Conservation (phyloP, 148 eudicot species). For the Fallopia convolvulus region DNA sequence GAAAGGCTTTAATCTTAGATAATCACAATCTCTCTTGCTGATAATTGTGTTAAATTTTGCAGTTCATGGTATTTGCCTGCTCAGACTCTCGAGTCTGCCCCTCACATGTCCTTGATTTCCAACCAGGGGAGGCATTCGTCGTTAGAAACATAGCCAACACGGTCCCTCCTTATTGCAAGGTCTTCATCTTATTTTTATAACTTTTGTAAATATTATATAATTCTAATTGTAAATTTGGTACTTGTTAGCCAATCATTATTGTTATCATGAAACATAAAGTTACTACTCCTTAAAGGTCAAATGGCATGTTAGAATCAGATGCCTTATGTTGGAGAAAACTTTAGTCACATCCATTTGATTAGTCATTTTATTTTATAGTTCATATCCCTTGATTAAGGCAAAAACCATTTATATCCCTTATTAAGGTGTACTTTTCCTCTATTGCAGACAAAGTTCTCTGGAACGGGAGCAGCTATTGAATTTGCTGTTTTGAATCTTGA, state of each 20-base stretch:
- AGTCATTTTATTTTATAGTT: background rate
- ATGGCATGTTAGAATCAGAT: background rate
- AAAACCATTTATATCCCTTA: background rate
- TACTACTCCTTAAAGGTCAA: background rate
- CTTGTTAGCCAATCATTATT: background rate
- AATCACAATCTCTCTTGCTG: background rate
- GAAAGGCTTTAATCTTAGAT: background rate
- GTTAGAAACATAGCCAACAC: slow-evolving; percentile 93
- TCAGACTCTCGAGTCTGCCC: slow-evolving; percentile 87
- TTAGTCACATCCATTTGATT: background rate
- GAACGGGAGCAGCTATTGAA: slow-evolving; percentile 84
- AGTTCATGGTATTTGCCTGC: slow-evolving; percentile 88
- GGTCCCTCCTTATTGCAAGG: slow-evolving; percentile 79
- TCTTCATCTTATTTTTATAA: background rate
- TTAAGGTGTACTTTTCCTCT: background rate
- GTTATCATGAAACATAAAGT: background rate
- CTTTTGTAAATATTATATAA: no score
- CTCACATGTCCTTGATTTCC: slow-evolving; percentile 72
- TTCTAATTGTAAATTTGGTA: background rate
- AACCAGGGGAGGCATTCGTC: slow-evolving; percentile 81
- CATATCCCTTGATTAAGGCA: background rate
- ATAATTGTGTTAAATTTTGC: slow-evolving; percentile 16
- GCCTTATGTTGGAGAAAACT: background rate
- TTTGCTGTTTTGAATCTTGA: slow-evolving; percentile 73
- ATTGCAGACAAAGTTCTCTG: slow-evolving; percentile 56